Base-by-base conservation (phyloP, 257 asterid genomes). In the Thymus mandschuricus region DNA sequence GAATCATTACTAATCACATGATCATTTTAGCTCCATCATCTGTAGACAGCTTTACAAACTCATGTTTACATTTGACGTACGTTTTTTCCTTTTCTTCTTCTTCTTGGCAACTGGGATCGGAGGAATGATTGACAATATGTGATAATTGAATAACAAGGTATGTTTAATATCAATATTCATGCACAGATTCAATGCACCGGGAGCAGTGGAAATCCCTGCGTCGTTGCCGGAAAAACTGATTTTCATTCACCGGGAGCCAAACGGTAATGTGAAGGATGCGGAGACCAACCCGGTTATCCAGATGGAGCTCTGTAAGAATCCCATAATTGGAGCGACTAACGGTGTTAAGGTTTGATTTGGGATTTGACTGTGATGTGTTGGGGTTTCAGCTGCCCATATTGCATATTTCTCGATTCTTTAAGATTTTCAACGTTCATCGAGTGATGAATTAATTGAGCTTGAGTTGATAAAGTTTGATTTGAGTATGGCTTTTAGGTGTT, bases 271-370 rank as follows among this genome's bases (percentile, higher is more conserved):
- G 6, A 91, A 92, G 76, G 91, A 94, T 76, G 34, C 78, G 59
- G 97, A 86, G 31, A 51, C 82, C 13, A 96, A 94, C 33, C 94
- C 91, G 45, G 99, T 94, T 52, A 86, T 79, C 38, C 98, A 94
- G 63, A 94, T 94, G 97, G 96, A 94, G 81, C 85, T 60, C 21
- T 94, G 98, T 60, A 72, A 27, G 78, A 94, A 94, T 71, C 99
- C 98, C 1, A 88, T 94, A 4, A 89, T 91, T 70, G 99, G 96
- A 34, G 99, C 99, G 10, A 79, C 91, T 6, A 83, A 78, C 70
- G 99, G 98, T 30, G 91, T 86, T 54, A 97, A 96, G 9, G 88
- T 94, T 21, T 21, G 21, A 21, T 21, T 21, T 21, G 21, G 21
- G 21, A 21, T 21, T 21, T 21, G 21, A 21, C 21, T 10, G 7